Conservation (phyloP, 768 basidiomycete genomes). For the Xerocomellus chrysenteron region DNA sequence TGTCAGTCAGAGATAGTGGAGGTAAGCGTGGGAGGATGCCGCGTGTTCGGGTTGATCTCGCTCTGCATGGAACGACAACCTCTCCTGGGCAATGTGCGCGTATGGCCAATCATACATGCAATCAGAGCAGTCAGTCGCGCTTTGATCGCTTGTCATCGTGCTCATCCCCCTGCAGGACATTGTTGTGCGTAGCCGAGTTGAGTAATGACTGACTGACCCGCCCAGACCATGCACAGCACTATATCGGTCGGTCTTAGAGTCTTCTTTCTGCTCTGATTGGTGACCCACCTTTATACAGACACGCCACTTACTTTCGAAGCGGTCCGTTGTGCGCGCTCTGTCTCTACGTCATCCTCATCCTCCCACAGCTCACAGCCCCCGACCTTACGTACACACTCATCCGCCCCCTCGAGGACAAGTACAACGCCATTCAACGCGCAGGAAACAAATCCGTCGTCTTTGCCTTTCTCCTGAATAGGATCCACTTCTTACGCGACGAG, state of each 20-base stretch:
- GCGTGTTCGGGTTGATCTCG: neutral
- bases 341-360: slow-evolving; percentile 8
- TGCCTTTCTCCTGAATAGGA: slow-evolving; percentile 83
- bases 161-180: slow-evolving; percentile 50
- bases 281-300: slow-evolving; percentile 45
- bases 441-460: slow-evolving; percentile 87
- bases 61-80: slow-evolving; percentile 36
- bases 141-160: too few species aligned
- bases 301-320: slow-evolving; percentile 82
- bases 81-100: slow-evolving; percentile 53
- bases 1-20: too few species aligned
- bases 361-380: slow-evolving; percentile 66
- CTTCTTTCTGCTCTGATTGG: neutral
- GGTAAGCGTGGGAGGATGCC: too few species aligned
- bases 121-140: slow-evolving; percentile 52
- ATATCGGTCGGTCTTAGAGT: slow-evolving; percentile 52
- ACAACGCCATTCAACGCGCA: slow-evolving; percentile 62
- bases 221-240: slow-evolving; percentile 47
- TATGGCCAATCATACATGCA: slow-evolving; percentile 81
- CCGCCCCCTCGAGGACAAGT: slow-evolving; percentile 86
- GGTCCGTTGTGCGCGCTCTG: slow-evolving; percentile 40
- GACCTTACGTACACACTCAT: slow-evolving; percentile 91
- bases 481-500: slow-evolving; percentile 80
- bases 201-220: slow-evolving; percentile 1
- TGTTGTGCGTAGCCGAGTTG: slow-evolving; percentile 41